A percentile compares a stretch with the other conserved stretches of the same genome.
phyloP scores from a whole-genome alignment of 352 stramenopile species.

The Globisporangium viniferum region DNA sequence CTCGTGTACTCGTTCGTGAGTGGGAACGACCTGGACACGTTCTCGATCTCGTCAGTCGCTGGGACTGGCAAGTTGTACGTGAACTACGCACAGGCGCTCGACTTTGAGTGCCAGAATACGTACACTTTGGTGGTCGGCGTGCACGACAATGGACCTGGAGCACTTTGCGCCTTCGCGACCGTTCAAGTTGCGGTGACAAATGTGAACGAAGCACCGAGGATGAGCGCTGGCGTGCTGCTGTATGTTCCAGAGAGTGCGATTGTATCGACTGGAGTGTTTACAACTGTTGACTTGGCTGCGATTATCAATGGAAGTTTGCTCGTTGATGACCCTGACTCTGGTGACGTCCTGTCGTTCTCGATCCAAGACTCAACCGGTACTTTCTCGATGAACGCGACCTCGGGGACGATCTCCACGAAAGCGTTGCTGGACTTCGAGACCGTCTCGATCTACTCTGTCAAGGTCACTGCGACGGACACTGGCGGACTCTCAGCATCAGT shows the following conservation, averaged over 20 bases:
- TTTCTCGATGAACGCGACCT: not conserved
- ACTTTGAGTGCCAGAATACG: slow-evolving; percentile 35
- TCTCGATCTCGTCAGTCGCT: slow-evolving; percentile 34
- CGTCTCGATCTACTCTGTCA: not conserved
- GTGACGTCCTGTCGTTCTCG: not conserved
- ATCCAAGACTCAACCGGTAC: not conserved
- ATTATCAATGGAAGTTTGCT: not conserved
- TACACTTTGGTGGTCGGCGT: slow-evolving; percentile 25
- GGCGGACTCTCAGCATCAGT: not conserved
- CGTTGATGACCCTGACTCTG: not conserved
- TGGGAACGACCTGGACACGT: slow-evolving; percentile 38
- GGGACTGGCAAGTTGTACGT: slow-evolving; percentile 36
- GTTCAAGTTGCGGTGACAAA: slow-evolving; percentile 22
- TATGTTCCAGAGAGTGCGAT: slow-evolving; percentile 28
- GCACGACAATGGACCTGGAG: slow-evolving; percentile 25
- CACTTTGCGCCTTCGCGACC: slow-evolving; percentile 19
- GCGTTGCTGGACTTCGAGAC: slow-evolving; percentile 7
- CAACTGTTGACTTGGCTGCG: not conserved
- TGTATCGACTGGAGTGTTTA: not conserved
- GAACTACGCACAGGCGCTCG: slow-evolving; percentile 25
- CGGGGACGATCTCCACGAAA: slow-evolving; percentile 3
- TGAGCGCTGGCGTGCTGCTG: slow-evolving; percentile 11
- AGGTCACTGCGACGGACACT: not conserved
- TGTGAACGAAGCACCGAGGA: slow-evolving; percentile 26
- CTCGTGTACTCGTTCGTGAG: slow-evolving; percentile 40